phyloP scores from a whole-genome alignment of 352 stramenopile species.

The Phytophthora agathidicida region DNA sequence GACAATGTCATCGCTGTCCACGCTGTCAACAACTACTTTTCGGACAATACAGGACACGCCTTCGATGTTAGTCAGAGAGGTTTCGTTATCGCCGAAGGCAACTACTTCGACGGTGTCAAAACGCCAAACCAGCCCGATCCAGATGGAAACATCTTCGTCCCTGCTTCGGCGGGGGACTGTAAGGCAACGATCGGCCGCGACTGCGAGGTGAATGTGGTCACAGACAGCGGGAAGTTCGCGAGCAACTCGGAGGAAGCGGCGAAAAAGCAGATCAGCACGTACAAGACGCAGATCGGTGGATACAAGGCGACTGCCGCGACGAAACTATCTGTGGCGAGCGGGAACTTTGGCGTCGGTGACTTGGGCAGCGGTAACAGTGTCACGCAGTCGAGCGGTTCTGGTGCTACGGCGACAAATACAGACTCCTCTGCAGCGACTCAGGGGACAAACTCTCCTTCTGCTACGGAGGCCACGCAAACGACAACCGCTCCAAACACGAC shows the following conservation, averaged over 20 bases:
- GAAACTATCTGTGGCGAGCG: constrained; percentile 1
- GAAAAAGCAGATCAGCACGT: constrained; percentile 12
- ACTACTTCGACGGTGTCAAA: constrained; percentile 43
- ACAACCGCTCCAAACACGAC: constrained; percentile 3
- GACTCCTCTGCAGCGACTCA: constrained; percentile 4
- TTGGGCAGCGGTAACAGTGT: constrained; percentile 9
- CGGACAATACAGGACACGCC: constrained; percentile 33
- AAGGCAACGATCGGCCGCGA: constrained; percentile 7
- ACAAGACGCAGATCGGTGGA: constrained; percentile 17
- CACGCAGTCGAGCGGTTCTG: constrained; percentile 2
- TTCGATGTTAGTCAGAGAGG: constrained; percentile 36
- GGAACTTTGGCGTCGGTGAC: constrained; percentile 14
- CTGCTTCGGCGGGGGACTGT: constrained; percentile 10
- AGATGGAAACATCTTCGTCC: constrained; percentile 16
- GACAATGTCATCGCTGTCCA: constrained; percentile 24
- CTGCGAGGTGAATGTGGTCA: constrained; percentile 18
- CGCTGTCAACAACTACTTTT: constrained; percentile 48
- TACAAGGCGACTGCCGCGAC: background rate
- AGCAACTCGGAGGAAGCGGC: constrained; percentile 13
- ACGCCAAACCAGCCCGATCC: constrained; percentile 1
- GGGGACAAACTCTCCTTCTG: constrained; percentile 1
- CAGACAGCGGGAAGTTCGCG: constrained; percentile 4
- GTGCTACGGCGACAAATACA: background rate
- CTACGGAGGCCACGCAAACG: background rate
- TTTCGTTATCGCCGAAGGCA: constrained; percentile 45